A percentile compares a stretch with the other conserved stretches of the same genome.
Conservation (phyloP, 2,329 filamentous ascomycete species). For the Sclerotinia nivalis region DNA sequence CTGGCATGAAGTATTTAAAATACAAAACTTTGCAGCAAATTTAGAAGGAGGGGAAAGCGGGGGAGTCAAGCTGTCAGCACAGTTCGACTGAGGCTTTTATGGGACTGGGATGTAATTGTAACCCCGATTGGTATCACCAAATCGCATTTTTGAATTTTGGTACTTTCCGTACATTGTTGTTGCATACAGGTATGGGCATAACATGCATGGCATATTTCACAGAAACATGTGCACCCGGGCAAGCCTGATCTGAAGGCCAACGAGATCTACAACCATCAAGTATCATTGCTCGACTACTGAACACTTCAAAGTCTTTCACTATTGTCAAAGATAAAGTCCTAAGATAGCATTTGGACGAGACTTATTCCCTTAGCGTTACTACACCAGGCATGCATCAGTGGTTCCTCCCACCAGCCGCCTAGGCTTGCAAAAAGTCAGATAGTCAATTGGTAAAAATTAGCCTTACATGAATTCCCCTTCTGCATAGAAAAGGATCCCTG, state of each 20-base stretch:
- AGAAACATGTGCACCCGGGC: background rate
- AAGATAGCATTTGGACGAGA: background rate
- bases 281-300: background rate
- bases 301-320: no score
- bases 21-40: no score
- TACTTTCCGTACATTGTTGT: background rate
- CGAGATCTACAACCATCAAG: fast-evolving
- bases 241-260: background rate
- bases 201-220: background rate
- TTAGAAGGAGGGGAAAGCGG: no score
- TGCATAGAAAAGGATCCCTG: background rate
- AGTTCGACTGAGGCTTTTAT: no score
- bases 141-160: no score
- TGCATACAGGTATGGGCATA: no score
- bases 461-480: background rate
- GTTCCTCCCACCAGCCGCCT: no score
- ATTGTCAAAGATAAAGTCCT: no score
- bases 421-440: background rate
- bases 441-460: background rate
- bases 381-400: background rate
- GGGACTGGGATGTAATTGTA: no score
- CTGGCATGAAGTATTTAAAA: no score
- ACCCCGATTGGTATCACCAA: no score
- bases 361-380: background rate
- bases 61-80: no score